phyloP scores from a whole-genome alignment of 2,329 filamentous ascomycete genomes.

The Trichoderma sp. region DNA sequence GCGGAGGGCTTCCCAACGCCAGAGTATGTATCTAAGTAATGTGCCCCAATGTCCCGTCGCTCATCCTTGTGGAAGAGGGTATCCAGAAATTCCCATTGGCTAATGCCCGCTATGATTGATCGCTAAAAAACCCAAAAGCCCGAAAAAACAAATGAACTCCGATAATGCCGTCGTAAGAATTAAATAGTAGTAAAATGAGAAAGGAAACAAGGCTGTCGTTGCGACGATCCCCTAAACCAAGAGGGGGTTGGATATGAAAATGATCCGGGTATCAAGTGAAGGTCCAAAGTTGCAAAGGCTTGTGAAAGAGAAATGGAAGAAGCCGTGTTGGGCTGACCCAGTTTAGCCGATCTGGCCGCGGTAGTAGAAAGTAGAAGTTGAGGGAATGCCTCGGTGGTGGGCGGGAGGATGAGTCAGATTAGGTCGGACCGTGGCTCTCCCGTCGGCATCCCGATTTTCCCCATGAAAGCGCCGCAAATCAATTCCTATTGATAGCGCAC shows the following conservation, averaged over 20 bases:
- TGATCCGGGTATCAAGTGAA: slow-evolving; percentile 16
- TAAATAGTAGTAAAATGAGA: not conserved
- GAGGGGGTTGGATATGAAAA: not conserved
- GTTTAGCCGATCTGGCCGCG: slow-evolving; percentile 11
- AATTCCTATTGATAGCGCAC: slow-evolving; percentile 13
- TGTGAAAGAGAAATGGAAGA: not conserved
- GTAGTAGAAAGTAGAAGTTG: not conserved
- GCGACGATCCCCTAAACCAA: not conserved
- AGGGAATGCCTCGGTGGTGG: not conserved
- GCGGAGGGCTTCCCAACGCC: slow-evolving; percentile 16
- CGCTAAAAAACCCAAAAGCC: slow-evolving; percentile 1
- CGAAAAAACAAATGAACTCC: slow-evolving; percentile 11
- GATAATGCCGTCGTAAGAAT: slow-evolving; percentile 16
- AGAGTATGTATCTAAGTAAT: not conserved
- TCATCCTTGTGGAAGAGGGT: slow-evolving; percentile 12
- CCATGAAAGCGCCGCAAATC: slow-evolving; percentile 5
- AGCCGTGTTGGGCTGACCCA: not conserved
- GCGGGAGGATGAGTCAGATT: slow-evolving; percentile 9
- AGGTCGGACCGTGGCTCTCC: slow-evolving; percentile 5
- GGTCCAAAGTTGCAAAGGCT: not conserved
- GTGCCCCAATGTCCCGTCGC: not conserved
- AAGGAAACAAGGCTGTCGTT: slow-evolving; percentile 6
- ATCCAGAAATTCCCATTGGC: slow-evolving; percentile 2
- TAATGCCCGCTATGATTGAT: slow-evolving; percentile 13
- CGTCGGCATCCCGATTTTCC: slow-evolving; percentile 8